These are phyloP conservation scores for Cutaneotrichosporon sp. DNA, from an alignment of 1,284 basidiomycete genomes.

Conservation along the genomic window DNA sequence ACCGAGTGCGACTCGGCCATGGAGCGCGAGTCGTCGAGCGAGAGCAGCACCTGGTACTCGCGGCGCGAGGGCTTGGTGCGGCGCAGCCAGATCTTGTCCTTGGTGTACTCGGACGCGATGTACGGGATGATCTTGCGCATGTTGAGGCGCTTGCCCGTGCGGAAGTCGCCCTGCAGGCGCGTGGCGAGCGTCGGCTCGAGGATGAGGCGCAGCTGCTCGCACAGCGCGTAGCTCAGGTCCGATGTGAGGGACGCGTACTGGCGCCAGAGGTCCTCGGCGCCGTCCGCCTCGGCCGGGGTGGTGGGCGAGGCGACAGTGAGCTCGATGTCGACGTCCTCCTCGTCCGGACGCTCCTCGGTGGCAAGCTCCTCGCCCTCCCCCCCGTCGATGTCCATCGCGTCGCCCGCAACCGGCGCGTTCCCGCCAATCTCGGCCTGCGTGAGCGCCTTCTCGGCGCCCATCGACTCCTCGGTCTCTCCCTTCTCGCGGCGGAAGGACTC, in stretches of 20 bases:
- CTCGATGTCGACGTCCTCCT: slow-evolving; percentile 58
- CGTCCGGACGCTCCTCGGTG: slow-evolving; percentile 33
- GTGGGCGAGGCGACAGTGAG: slow-evolving; percentile 59
- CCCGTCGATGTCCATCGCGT: slow-evolving; percentile 45
- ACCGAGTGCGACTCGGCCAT: slow-evolving; percentile 95
- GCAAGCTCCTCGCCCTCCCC: slow-evolving; percentile 46
- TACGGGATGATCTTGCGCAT: slow-evolving; percentile 99
- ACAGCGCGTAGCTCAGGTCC: slow-evolving; percentile 85
- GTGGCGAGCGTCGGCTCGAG: slow-evolving; percentile 94
- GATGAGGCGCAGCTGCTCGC: slow-evolving; percentile 95
- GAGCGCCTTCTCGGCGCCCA: slow-evolving; percentile 50
- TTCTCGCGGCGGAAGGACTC: slow-evolving; percentile 25
- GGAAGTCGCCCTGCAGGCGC: slow-evolving; percentile 93
- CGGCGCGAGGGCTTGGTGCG: slow-evolving; percentile 90
- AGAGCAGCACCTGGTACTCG: slow-evolving; percentile 94
- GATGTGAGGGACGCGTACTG: slow-evolving; percentile 87
- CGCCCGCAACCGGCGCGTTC: slow-evolving; percentile 25
- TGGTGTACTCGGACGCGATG: slow-evolving; percentile 98
- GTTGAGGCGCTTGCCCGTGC: slow-evolving; percentile 95
- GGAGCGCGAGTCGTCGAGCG: slow-evolving; percentile 93
- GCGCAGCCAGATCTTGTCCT: slow-evolving; percentile 99
- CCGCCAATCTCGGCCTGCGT: slow-evolving; percentile 50
- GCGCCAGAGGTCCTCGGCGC: slow-evolving; percentile 80
- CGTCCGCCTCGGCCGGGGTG: slow-evolving; percentile 8
- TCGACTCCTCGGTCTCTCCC: slow-evolving; percentile 26